phyloP scores from a whole-genome alignment of 2,329 filamentous ascomycete genomes.

The Magnaporthiopsis incrustans region DNA sequence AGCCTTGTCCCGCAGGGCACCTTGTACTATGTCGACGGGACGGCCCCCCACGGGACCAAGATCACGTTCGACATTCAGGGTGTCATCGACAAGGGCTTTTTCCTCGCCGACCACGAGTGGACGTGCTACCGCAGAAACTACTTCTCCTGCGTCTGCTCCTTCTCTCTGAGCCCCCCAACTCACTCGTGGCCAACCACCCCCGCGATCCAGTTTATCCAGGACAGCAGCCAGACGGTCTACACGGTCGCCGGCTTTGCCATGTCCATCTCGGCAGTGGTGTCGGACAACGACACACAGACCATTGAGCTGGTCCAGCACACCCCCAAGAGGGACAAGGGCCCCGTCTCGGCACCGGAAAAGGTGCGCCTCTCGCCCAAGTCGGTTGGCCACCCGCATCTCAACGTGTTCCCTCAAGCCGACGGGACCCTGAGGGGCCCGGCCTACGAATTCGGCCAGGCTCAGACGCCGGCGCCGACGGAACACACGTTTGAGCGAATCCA shows the following conservation, averaged over 20 bases:
- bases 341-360: conserved; percentile 64
- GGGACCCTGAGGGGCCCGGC: conserved; percentile 17
- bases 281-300: conserved; percentile 64
- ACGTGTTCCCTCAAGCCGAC: conserved; percentile 34
- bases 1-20: conserved; percentile 45
- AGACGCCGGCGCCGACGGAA: conserved; percentile 32
- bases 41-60: conserved; percentile 28
- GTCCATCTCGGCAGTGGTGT: conserved; percentile 75
- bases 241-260: conserved; percentile 71
- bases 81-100: conserved; percentile 85
- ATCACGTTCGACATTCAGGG: conserved; percentile 69
- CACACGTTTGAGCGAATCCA: conserved; percentile 81
- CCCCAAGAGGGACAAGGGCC: conserved; percentile 83
- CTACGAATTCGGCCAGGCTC: conserved; percentile 31
- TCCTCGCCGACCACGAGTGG: conserved; percentile 73
- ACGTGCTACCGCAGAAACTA: conserved; percentile 91
- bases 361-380: conserved; percentile 59
- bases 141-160: conserved; percentile 78
- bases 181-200: conserved; percentile 18
- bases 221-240: conserved; percentile 42
- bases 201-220: conserved; percentile 43
- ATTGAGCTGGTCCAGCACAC: conserved; percentile 88
- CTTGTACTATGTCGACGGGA: conserved; percentile 52
- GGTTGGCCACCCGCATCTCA: conserved; percentile 38
- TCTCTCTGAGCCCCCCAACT: conserved; percentile 51